Conservation (phyloP, 768 basidiomycete genomes). For the Lepiota subincarnata region DNA sequence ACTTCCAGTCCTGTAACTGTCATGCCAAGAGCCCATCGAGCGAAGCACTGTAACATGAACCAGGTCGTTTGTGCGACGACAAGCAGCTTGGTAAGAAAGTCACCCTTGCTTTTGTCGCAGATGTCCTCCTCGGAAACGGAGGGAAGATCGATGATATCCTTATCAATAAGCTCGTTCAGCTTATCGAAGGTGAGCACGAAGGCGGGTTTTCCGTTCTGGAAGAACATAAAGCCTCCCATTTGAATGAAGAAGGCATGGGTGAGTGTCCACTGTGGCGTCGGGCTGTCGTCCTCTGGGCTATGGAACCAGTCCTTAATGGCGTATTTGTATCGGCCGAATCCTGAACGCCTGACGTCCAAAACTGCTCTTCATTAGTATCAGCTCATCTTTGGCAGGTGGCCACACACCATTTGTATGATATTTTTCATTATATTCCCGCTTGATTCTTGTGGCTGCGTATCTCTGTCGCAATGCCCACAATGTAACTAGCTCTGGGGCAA, state of each 20-base stretch:
- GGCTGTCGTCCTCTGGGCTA: background rate
- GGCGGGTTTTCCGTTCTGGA: background rate
- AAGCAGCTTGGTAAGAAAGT: constrained; percentile 20
- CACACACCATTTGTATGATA: background rate
- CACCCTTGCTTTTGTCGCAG: constrained; percentile 23
- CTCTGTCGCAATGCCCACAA: constrained; percentile 11
- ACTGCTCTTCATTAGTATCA: no score
- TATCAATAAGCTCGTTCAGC: background rate
- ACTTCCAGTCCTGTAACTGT: constrained; percentile 6
- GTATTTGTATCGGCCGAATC: background rate
- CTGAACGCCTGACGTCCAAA: no score
- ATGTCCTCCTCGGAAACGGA: constrained; percentile 16
- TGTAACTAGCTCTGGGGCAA: constrained; percentile 9
- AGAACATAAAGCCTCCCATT: constrained; percentile 13
- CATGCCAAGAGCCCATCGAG: background rate
- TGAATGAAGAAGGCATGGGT: constrained; percentile 12
- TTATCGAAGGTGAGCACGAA: background rate
- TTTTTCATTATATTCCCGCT: background rate
- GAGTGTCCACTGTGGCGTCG: constrained; percentile 11
- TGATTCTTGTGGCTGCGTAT: background rate
- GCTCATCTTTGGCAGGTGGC: no score
- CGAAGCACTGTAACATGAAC: constrained; percentile 16
- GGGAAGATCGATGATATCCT: constrained; percentile 8
- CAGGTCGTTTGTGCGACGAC: constrained; percentile 20
- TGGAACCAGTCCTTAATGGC: background rate